Evolutionary conservation across 352 stramenopile genomes (phyloP).

Genomic region (Peronospora destructor): DNA sequence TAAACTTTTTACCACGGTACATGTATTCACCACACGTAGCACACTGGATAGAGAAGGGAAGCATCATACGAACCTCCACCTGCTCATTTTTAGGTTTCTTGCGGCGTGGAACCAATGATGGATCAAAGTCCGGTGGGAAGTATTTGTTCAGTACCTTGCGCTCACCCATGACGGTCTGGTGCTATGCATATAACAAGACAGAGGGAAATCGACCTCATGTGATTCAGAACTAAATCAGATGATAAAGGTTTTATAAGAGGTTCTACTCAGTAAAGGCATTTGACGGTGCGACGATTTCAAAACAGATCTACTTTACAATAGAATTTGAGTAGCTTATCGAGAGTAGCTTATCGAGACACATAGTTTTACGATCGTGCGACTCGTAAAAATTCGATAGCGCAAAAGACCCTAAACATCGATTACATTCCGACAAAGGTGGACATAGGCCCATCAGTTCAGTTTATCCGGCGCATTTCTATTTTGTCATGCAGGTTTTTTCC

Average conservation of each 20-base stretch:
- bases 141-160: conserved; percentile 99
- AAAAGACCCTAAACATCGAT: too few species aligned
- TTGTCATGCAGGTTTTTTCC: conserved; percentile 5
- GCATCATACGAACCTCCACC: conserved; percentile 98
- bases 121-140: conserved; percentile 98
- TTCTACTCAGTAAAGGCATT: too few species aligned
- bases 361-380: too few species aligned
- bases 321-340: too few species aligned
- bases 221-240: not conserved
- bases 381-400: too few species aligned
- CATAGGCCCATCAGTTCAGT: too few species aligned
- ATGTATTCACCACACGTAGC: conserved; percentile 96
- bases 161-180: conserved; percentile 84
- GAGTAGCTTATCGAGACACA: too few species aligned
- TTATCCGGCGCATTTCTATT: too few species aligned
- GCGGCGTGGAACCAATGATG: conserved; percentile 88
- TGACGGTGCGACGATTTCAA: too few species aligned
- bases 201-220: not conserved
- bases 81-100: conserved; percentile 94
- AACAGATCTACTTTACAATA: too few species aligned
- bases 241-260: not conserved
- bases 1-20: conserved; percentile 99
- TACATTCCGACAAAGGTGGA: not conserved
- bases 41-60: conserved; percentile 98
- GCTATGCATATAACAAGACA: too few species aligned